Evolutionary conservation across 805 yeast species (phyloP), one percentile per base, ranked within the genome.

Genomic region (Candida arabinofermentans): DNA sequence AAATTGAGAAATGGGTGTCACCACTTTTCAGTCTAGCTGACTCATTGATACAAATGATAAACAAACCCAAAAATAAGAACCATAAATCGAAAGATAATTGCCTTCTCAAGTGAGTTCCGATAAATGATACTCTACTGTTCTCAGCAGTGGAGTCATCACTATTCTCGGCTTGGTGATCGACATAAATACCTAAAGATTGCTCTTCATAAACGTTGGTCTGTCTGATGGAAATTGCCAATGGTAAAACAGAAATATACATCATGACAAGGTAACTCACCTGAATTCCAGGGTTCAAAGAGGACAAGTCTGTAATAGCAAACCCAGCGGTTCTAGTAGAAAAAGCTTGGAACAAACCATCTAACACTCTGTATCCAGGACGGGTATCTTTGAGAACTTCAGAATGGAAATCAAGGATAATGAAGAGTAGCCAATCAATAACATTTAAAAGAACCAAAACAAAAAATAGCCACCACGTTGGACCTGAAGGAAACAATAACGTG

Each of bases 231-330:
- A 93, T 93, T 24, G 99, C 99, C 53, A 93, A 69, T 1, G 99
- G 99, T 58, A 90, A 71, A 34, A 91, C 97, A 13, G 98, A 91
- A 22, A 93, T 89, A 66, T 93, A 93, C 99, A 93, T 93, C 98
- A 93, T 91, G 46, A 93, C 75, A 81, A 88, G 75, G 61, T 93
- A 93, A 53, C 93, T 81, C 23, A 93, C 95, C 61, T 89, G 96
- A 38, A 91, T 86, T 0, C 96, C 93, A 0, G 97, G 93, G 55
- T 89, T 93, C 34, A 93, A 69, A 32, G 62, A 59, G 2, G 87
- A 67, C 30, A 93, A 64, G 58, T 83, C 79, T 21, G 90, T 77
- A 30, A 85, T 83, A 0, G 85, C 52, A 51, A 93, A 83, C 0
- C 99, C 99, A 0, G 96, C 96, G 2, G 98, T 93, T 69, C 99